Evolutionary conservation across 306 rosid species (phyloP).

Genomic region (Sindora glabra): DNA sequence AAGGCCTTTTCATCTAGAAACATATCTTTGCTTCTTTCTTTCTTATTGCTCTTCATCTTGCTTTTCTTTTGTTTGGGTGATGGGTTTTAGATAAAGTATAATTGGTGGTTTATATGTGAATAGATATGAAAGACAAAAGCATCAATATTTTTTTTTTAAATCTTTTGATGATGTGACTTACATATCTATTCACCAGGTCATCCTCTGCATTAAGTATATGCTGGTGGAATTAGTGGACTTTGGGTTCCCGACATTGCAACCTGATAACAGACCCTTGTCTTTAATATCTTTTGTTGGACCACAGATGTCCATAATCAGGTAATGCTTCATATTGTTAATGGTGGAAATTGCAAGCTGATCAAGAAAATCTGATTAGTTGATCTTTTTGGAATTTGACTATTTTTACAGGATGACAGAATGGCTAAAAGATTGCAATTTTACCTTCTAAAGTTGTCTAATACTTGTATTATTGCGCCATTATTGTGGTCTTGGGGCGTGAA

Average conservation of each 20-base stretch:
- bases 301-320: background rate
- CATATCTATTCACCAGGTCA: too few relatives aligned
- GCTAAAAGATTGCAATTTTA: constrained; percentile 79
- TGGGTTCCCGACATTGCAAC: too few relatives aligned
- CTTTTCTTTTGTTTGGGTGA: background rate
- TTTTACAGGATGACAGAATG: constrained; percentile 46
- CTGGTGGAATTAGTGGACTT: too few relatives aligned
- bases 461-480: background rate
- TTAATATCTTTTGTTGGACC: too few relatives aligned
- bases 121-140: too few relatives aligned
- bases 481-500: background rate
- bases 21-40: background rate
- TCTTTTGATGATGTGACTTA: too few relatives aligned
- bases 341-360: background rate
- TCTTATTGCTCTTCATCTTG: background rate
- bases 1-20: background rate
- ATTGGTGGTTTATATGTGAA: background rate
- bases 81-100: constrained; percentile 1
- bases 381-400: background rate
- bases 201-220: too few relatives aligned
- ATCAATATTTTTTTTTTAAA: too few relatives aligned
- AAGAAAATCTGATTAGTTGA: too few relatives aligned
- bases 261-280: too few relatives aligned
- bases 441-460: constrained; percentile 1
- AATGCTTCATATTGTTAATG: background rate